Evolutionary conservation across 495 filamentous ascomycete genomes (phyloP), one percentile per base, ranked within the genome.

Genomic region (Aspergillus homomorphus): DNA sequence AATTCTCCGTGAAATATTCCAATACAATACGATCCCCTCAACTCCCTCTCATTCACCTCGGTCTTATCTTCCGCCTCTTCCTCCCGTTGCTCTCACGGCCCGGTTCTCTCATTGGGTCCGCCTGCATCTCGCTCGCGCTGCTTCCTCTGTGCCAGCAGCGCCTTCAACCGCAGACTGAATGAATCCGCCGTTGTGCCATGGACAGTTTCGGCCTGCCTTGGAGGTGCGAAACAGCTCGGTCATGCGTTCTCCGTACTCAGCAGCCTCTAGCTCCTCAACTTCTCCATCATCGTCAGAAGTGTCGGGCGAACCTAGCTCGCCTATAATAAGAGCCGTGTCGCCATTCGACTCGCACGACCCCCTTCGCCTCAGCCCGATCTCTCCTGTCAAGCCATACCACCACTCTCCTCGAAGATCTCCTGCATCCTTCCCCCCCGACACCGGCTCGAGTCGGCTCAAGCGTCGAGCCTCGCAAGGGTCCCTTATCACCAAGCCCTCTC

Each of bases 381-480:
- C 66, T 33, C 66, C 60, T n/a, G 30, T 51, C 16, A 49, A 28
- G 26, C 20, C 50, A 54, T 23, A 45, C 24, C 49, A 51, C 19
- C 62, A 61, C n/a, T 58, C 53, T 48, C 51, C 53, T 21, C 30
- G 42, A n/a, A n/a, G n/a, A 59, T 41, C 42, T 66, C 52, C 51
- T 61, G 26, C 64, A 48, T 43, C 57, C 56, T 30, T 59, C 51
- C 20, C 62, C 64, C 57, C 44, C 53, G 24, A 61, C 45, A 22
- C 56, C 15, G 54, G 61, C 48, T 62, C 64, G 3, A 52, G 62
- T 48, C 66, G 69, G 63, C 58, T 65, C 12, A 75, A 70, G 57
- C 72, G 75, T 56, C 69, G 75, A 63, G 73, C 75, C 49, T 77
- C 75, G 4, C 73, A 76, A 65, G 71, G 75, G 19, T 77, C 73